Evolutionary conservation across 2,329 filamentous ascomycete species (phyloP).

Genomic region (Aspergillus sp.): DNA sequence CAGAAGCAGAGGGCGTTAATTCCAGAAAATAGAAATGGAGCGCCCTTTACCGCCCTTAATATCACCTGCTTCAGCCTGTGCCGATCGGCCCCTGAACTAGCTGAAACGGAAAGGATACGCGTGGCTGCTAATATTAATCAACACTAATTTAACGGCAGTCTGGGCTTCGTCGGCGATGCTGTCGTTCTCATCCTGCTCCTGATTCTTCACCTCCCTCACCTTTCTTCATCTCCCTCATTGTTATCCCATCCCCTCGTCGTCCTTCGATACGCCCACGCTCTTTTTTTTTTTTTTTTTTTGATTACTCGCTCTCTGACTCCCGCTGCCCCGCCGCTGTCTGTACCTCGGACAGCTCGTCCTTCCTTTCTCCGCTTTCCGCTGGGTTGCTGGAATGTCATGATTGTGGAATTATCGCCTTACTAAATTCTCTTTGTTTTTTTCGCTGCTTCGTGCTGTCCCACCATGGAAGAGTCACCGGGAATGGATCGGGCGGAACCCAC

Average conservation of each 20-base stretch:
- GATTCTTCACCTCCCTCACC: neutral
- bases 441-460: conserved; percentile 13
- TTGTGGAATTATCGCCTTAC: conserved; percentile 1
- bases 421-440: conserved; percentile 1
- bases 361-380: neutral
- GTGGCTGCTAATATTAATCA: conserved; percentile 7
- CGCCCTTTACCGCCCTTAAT: neutral
- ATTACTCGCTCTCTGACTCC: neutral
- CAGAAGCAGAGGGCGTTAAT: neutral
- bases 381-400: conserved; percentile 16
- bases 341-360: conserved; percentile 2
- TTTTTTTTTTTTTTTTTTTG: neutral
- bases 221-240: neutral
- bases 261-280: neutral
- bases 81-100: conserved; percentile 15
- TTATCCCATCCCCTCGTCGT: conserved; percentile 1
- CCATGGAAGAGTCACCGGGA: conserved; percentile 35
- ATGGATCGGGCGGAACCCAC: conserved; percentile 27
- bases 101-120: conserved; percentile 21
- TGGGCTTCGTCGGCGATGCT: conserved; percentile 5
- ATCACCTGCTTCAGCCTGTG: neutral
- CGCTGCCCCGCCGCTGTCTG: neutral
- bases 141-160: conserved; percentile 14
- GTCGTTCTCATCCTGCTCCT: conserved; percentile 8
- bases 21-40: neutral